Conservation (phyloP, 2,329 filamentous ascomycete genomes). For the Sporothrix pseudoabietina region DNA sequence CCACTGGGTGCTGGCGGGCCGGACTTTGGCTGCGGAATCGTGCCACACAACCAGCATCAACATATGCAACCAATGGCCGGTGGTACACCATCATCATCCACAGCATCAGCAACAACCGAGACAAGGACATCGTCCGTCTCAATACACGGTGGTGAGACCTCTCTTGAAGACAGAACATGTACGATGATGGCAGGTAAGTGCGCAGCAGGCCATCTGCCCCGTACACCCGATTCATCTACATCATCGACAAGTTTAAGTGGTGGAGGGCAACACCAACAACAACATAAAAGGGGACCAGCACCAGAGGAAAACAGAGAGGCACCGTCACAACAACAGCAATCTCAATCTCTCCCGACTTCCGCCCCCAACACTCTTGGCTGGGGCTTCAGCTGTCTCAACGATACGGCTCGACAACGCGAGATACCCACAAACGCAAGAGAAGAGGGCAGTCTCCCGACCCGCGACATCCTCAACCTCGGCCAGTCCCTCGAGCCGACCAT, state of each 20-base stretch:
- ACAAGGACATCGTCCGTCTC: slow-evolving; percentile 15
- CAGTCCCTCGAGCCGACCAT: slow-evolving; percentile 37
- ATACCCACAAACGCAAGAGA: background rate
- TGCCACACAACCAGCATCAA: background rate
- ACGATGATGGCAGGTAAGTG: background rate
- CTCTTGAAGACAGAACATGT: background rate
- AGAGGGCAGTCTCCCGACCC: background rate
- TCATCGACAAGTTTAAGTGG: slow-evolving; percentile 13
- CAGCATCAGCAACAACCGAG: background rate
- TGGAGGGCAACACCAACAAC: slow-evolving; percentile 1
- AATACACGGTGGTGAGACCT: background rate
- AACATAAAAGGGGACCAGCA: background rate
- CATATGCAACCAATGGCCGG: background rate
- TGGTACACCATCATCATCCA: background rate
- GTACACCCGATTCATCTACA: slow-evolving; percentile 30
- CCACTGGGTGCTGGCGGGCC: background rate
- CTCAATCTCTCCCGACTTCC: background rate
- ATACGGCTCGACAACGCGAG: background rate
- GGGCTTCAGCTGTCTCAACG: slow-evolving; percentile 16
- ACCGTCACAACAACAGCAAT: slow-evolving; percentile 6
- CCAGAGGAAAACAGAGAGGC: background rate
- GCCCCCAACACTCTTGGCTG: background rate
- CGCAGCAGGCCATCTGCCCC: slow-evolving; percentile 24
- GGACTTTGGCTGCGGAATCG: slow-evolving; percentile 22
- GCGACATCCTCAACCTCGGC: slow-evolving; percentile 23